These are phyloP conservation scores for Phanerochaete carnosa DNA, from an alignment of 768 basidiomycete genomes.

Conservation along the genomic window DNA sequence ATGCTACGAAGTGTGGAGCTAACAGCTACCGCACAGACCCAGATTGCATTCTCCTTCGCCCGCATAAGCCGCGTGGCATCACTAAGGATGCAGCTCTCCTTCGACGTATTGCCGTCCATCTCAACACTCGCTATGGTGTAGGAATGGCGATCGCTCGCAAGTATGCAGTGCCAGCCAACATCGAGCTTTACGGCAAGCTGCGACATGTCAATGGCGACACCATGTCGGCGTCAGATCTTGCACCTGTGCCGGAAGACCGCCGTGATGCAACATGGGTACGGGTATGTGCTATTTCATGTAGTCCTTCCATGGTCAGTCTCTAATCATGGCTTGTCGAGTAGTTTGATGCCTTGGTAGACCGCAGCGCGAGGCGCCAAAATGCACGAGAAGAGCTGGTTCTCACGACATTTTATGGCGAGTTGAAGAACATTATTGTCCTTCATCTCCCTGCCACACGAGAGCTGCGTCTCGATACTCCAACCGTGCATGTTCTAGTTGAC, in stretches of 20 bases:
- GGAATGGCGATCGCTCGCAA: background rate
- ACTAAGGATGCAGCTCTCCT: background rate
- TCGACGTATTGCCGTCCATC: background rate
- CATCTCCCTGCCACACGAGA: background rate
- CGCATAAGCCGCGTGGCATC: background rate
- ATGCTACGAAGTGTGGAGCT: background rate
- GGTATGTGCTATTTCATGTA: background rate
- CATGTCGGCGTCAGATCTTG: background rate
- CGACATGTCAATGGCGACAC: background rate
- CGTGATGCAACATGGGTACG: background rate
- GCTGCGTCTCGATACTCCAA: background rate
- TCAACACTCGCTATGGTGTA: background rate
- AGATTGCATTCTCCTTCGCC: background rate
- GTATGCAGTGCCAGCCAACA: background rate
- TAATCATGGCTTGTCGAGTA: background rate
- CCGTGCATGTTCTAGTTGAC: background rate
- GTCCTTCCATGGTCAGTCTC: no score
- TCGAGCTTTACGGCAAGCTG: background rate
- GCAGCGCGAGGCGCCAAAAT: background rate
- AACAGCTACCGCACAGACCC: background rate
- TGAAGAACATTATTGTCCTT: background rate
- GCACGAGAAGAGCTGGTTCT: background rate
- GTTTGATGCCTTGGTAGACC: background rate
- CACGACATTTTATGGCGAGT: background rate
- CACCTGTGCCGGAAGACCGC: background rate